Evolutionary conservation across 2,329 filamentous ascomycete genomes (phyloP), one percentile per base, ranked within the genome.

Genomic region (Fusarium foetens): DNA sequence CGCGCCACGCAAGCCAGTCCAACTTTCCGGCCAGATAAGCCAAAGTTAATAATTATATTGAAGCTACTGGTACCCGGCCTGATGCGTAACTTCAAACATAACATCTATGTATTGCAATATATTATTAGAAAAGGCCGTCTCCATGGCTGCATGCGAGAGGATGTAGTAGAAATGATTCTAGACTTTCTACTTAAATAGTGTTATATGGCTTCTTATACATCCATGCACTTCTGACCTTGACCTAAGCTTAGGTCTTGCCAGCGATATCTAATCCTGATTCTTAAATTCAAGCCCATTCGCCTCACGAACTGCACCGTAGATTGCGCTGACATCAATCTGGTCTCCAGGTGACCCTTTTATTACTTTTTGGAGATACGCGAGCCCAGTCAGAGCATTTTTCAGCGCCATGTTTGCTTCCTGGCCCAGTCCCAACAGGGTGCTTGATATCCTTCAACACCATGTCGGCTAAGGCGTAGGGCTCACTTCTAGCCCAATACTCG

Each of bases 341-440:
- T 27, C 3, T 45, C 17, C 17, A 8, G 2, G 11, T 1, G 23
- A 27, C 42, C 27, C 21, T 10, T 27, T 16, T 3, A 27, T 27
- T 6, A 11, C 42, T 16, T 19, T 45, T 13, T 27, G 0, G 8
- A 27, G 42, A 45, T 27, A 45, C 23, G 0, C 5, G 2, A 27
- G 23, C 8, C 17, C 42, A 27, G 11, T 27, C 11, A 19, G 11
- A 13, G 23, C 17, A 45, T 43, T 45, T 5, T 27, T 45, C 11
- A 45, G 8, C 11, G 6, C 42, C 17, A 19, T 19, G 2, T 45
- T 19, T 4, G 17, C 8, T 4, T 27, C 11, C 8, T 9, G 17
- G 2, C 5, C 11, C 8, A 45, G 5, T 19, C 5, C 17, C 17
- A 45, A 9, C 3, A 45, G 42, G 42, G 3, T 45, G 17, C 11